These are phyloP conservation scores for Durusdinium trenchii DNA, from an alignment of 73 alveolate species.

Conservation along the genomic window DNA sequence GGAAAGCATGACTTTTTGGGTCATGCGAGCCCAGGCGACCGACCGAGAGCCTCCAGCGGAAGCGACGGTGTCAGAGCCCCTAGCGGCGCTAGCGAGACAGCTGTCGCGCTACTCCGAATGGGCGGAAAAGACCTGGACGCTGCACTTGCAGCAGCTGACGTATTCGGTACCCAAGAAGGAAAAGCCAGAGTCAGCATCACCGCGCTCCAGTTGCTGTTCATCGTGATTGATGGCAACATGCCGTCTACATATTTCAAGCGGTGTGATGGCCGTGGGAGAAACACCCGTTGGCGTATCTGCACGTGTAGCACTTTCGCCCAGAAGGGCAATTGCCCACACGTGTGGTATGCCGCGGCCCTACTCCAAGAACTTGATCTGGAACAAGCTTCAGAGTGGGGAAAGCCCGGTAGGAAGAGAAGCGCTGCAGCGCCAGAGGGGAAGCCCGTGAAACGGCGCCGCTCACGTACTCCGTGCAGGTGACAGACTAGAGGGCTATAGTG, in stretches of 20 bases:
- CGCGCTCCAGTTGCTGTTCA: neutral
- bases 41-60: neutral
- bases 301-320: slow-evolving; percentile 26
- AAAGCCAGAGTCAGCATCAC: neutral
- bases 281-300: neutral
- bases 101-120: neutral
- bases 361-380: neutral
- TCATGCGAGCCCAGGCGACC: neutral
- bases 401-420: slow-evolving; percentile 8
- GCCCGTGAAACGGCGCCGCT: neutral
- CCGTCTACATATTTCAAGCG: neutral
- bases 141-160: neutral
- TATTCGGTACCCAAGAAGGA: neutral
- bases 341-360: neutral
- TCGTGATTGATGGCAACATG: neutral
- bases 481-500: too few relatives aligned
- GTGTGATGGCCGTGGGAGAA: neutral
- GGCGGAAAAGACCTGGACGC: neutral
- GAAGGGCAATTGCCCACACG: slow-evolving; percentile 48
- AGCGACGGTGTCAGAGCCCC: neutral
- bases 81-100: neutral
- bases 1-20: neutral
- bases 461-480: too few relatives aligned
- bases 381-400: neutral
- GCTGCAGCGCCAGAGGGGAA: neutral